phyloP scores from a whole-genome alignment of 2,329 filamentous ascomycete genomes.

The Colletotrichum endophyticum region DNA sequence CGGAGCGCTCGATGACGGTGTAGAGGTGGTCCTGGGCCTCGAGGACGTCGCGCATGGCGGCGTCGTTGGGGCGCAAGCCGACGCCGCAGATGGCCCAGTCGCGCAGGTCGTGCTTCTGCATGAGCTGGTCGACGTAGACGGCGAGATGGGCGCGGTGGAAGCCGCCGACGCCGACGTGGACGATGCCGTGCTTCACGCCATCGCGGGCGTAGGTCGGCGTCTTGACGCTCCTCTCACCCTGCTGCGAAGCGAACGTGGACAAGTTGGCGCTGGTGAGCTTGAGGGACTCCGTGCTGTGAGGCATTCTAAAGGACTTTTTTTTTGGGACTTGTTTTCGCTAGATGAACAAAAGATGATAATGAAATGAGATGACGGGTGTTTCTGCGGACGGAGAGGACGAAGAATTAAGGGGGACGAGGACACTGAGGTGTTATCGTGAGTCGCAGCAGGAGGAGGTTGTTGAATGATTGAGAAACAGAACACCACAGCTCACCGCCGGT shows the following conservation, averaged over 20 bases:
- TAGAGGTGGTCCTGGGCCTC: constrained; percentile 54
- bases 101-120: constrained; percentile 47
- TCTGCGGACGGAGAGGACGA: neutral
- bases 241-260: constrained; percentile 9
- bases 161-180: constrained; percentile 59
- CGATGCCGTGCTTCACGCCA: constrained; percentile 56
- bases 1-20: constrained; percentile 60
- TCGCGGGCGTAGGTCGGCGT: constrained; percentile 48
- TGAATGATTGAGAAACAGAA: neutral
- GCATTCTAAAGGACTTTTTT: constrained; percentile 10
- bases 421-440: neutral
- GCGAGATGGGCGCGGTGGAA: constrained; percentile 60
- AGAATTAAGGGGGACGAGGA: neutral
- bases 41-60: constrained; percentile 55
- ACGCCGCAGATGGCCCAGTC: constrained; percentile 59
- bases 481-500: neutral
- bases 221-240: constrained; percentile 19
- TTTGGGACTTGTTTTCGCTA: neutral
- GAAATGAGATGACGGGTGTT: neutral
- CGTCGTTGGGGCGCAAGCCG: constrained; percentile 54
- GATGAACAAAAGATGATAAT: neutral
- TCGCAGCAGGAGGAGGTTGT: neutral
- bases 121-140: constrained; percentile 54
- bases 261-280: constrained; percentile 18
- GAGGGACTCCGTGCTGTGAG: constrained; percentile 20